Evolutionary conservation across 345 rosid species (phyloP), one percentile per base, ranked within the genome.

Genomic region (Lepidium aucheri): DNA sequence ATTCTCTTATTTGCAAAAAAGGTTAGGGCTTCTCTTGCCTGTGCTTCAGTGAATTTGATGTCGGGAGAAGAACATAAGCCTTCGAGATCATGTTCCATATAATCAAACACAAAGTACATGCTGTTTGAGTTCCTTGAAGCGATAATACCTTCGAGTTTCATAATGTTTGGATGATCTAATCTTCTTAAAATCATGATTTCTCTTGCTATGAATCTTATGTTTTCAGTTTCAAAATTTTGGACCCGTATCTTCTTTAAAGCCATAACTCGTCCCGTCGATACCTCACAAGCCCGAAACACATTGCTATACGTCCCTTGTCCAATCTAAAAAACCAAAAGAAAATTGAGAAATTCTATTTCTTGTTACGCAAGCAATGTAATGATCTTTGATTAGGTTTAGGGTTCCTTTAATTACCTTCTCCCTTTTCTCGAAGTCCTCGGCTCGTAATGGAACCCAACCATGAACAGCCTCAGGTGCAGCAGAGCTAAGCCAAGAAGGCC

Each of bases 291-390:
- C 70, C 83, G 79, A 63, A 84, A 88, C 64, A 88, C 96, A 15
- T 83, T 86, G 79, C 96, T 88, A 64, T 88, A 88, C 38, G 96
- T 88, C 14, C 96, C 96, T 81, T 88, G 96, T 70, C 96, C 96
- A 45, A 88, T 81, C 96, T 88, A 75, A 17, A 75, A 17, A 1
- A 24, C 35, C 9, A 2, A 6, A 15, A n/a, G 14, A 16, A 2
- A 30, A 53, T 1, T 1, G 17, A 5, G 9, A 60, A 69, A 43
- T 8, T 57, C 2, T 74, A 15, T 9, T 72, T 65, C 76, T 65
- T 72, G 53, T 34, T 0, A 28, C 0, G 9, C 73, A 74, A 61
- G 59, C 13, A 15, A 46, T 53, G 30, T 24, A 32, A 8, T 26
- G 35, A 6, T 6, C 3, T 44, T 35, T 18, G 13, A 8, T 38